Percentiles rank a stretch among this genome's conserved stretches.
phyloP scores from a whole-genome alignment of 2,329 filamentous ascomycete species.

The Fusarium lyarnte region DNA sequence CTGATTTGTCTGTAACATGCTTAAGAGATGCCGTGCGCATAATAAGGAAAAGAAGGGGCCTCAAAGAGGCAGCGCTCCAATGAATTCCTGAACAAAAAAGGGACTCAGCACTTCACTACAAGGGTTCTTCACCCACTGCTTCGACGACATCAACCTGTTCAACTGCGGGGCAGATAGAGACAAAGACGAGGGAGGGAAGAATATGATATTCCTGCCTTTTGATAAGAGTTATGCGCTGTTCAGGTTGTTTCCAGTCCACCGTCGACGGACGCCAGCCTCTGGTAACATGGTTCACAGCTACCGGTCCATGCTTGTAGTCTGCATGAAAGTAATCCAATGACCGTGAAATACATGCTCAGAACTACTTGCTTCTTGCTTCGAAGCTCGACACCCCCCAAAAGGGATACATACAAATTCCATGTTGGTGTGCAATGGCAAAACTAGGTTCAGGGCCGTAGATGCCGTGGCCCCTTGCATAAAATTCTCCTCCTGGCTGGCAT shows the following conservation, averaged over 20 bases:
- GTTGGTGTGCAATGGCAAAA: constrained; percentile 6
- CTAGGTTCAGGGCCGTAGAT: constrained; percentile 15
- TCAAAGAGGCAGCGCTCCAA: constrained; percentile 27
- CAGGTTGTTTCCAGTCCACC: neutral
- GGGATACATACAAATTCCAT: neutral
- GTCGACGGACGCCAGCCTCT: neutral
- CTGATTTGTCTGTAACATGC: constrained; percentile 22
- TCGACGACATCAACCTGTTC: constrained; percentile 11
- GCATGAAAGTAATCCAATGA: constrained; percentile 22
- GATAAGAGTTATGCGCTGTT: constrained; percentile 16
- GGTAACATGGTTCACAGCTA: neutral
- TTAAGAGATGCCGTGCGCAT: constrained; percentile 20
- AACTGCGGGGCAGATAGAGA: constrained; percentile 13
- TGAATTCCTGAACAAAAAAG: constrained; percentile 5
- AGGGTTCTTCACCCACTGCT: constrained; percentile 15
- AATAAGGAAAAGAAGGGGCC: constrained; percentile 18
- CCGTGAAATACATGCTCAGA: neutral
- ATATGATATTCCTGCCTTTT: constrained; percentile 2
- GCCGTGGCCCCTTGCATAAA: constrained; percentile 31
- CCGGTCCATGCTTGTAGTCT: constrained; percentile 1
- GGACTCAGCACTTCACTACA: constrained; percentile 1
- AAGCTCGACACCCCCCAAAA: too few relatives aligned
- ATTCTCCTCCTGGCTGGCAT: constrained; percentile 26
- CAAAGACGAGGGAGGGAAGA: neutral
- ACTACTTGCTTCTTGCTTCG: constrained; percentile 4